Evolutionary conservation across 768 basidiomycete genomes (phyloP).

Genomic region (Amanita polypyramis): DNA sequence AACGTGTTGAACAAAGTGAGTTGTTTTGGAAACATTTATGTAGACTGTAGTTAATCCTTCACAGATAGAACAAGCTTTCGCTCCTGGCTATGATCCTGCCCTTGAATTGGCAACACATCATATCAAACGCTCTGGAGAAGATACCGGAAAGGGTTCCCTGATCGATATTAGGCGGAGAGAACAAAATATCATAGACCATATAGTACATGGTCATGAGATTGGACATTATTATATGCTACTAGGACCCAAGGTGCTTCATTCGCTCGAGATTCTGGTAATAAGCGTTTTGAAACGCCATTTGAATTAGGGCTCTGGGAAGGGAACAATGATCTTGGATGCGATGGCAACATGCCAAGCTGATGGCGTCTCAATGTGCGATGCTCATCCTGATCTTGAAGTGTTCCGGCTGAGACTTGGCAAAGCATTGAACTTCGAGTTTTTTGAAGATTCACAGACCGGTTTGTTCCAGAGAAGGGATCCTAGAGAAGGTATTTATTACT

Average conservation of each 20-base stretch:
- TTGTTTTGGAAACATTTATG: background rate
- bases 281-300: conserved; percentile 3
- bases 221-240: conserved; percentile 72
- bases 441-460: conserved; percentile 72
- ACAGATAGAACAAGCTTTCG: conserved; percentile 72
- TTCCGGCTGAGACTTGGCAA: conserved; percentile 81
- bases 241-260: conserved; percentile 58
- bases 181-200: conserved; percentile 66
- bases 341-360: conserved; percentile 66
- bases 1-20: conserved; percentile 73
- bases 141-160: conserved; percentile 33
- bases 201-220: conserved; percentile 62
- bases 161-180: conserved; percentile 60
- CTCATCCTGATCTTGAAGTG: conserved; percentile 80
- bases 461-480: conserved; percentile 80
- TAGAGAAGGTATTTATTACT: conserved; percentile 44
- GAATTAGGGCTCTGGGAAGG: conserved; percentile 66
- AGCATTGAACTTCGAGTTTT: conserved; percentile 78
- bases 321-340: conserved; percentile 74
- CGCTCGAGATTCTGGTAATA: conserved; percentile 1
- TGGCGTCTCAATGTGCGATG: conserved; percentile 68
- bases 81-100: conserved; percentile 73
- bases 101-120: conserved; percentile 56
- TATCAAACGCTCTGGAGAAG: conserved; percentile 21
- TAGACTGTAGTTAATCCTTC: conserved; percentile 6